Evolutionary conservation across 2,329 filamentous ascomycete species (phyloP).

Genomic region (Aspergillus sergii): DNA sequence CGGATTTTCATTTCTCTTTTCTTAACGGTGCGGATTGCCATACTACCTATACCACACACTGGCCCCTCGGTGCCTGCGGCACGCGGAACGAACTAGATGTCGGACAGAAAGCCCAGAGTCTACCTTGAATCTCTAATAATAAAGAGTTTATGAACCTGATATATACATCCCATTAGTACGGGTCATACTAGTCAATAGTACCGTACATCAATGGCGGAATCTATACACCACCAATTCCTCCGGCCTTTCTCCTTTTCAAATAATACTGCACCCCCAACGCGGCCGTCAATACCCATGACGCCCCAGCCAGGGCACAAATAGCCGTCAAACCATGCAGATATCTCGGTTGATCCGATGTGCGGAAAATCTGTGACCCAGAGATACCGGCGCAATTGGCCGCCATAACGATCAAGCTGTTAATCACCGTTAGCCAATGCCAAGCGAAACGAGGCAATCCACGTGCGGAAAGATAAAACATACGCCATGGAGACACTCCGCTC

Average conservation of each 20-base stretch:
- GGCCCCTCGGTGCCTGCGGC: not conserved
- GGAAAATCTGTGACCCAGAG: constrained; percentile 64
- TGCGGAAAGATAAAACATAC: constrained; percentile 6
- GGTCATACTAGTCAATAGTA: not conserved
- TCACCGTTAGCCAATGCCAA: not conserved
- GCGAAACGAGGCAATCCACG: constrained; percentile 16
- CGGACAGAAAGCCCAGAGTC: not conserved
- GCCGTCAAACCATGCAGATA: not conserved
- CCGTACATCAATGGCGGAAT: not conserved
- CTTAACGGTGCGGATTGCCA: not conserved
- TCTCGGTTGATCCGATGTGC: constrained; percentile 22
- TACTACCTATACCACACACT: not conserved
- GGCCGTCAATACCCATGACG: not conserved
- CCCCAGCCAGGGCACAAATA: not conserved
- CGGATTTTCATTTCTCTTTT: not conserved
- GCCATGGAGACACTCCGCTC: constrained; percentile 63
- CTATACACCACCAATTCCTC: not conserved
- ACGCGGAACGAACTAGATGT: not conserved
- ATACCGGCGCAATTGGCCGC: constrained; percentile 64
- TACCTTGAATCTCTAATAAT: not conserved
- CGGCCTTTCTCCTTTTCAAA: not conserved
- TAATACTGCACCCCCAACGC: constrained; percentile 1
- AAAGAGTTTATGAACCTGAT: not conserved
- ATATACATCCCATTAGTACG: not conserved
- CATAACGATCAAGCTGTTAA: constrained; percentile 53